A percentile compares a stretch with the other conserved stretches of the same genome.
Evolutionary conservation across 768 basidiomycete species (phyloP).

Genomic region (Pleurotus eryngii): DNA sequence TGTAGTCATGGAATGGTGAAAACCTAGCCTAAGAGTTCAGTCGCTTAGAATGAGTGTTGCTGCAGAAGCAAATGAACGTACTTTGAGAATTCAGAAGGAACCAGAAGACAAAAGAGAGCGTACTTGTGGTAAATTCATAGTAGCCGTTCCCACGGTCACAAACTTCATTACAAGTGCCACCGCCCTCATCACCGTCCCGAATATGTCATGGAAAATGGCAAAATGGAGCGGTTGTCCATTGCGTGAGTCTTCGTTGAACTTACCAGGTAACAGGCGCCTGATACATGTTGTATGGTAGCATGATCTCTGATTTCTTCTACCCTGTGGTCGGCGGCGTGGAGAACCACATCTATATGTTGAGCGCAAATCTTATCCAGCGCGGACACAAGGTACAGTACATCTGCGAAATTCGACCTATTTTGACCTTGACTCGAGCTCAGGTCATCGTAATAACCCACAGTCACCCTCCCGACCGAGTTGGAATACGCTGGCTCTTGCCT

Average conservation of each 20-base stretch:
- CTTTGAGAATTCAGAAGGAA: no score
- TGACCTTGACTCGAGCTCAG: constrained; percentile 32
- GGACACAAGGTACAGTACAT: constrained; percentile 72
- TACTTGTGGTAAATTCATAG: no score
- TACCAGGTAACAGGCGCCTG: neutral
- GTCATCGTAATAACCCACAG: constrained; percentile 95
- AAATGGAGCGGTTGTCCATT: constrained; percentile 32
- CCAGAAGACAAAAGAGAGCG: no score
- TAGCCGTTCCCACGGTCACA: no score
- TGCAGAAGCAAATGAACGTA: no score
- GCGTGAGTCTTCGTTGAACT: constrained; percentile 24
- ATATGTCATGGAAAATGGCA: neutral
- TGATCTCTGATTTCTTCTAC: constrained; percentile 97
- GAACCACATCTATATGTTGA: constrained; percentile 92
- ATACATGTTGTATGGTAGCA: constrained; percentile 48
- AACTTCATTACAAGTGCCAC: no score
- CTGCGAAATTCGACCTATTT: neutral
- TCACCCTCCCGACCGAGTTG: constrained; percentile 80
- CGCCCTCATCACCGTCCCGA: no score
- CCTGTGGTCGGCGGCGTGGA: constrained; percentile 95
- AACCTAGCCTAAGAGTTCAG: no score
- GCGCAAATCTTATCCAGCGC: constrained; percentile 71
- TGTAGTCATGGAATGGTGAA: no score
- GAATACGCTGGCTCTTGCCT: constrained; percentile 85
- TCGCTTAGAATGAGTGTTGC: no score